A percentile compares a stretch with the other conserved stretches of the same genome.
These are phyloP conservation scores for Gossypium longicalyx DNA, from an alignment of 345 rosid genomes.

Conservation along the genomic window DNA sequence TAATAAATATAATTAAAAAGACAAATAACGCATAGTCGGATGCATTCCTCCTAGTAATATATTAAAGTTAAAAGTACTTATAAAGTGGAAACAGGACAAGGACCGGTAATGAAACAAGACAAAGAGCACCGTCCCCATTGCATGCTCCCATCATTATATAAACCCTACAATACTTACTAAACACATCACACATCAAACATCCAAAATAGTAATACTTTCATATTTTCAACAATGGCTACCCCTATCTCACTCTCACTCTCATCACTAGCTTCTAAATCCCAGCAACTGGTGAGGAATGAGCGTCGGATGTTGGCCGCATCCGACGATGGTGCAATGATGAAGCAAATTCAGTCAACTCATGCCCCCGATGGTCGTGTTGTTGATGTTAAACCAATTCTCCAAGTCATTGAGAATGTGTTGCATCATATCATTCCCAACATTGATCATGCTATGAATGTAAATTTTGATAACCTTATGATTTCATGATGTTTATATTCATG, in stretches of 20 bases:
- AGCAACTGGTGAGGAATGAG: conserved; percentile 2
- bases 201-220: not conserved
- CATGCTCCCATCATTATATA: conserved; percentile 15
- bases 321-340: conserved; percentile 35
- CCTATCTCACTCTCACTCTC: not conserved
- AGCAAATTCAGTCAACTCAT: conserved; percentile 41
- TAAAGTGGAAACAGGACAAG: too few species aligned
- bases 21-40: too few species aligned
- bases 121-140: too few species aligned
- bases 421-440: conserved; percentile 30
- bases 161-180: not conserved
- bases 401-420: conserved; percentile 31
- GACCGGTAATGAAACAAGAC: too few species aligned
- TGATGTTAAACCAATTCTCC: conserved; percentile 22
- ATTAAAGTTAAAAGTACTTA: too few species aligned
- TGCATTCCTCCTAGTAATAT: too few species aligned
- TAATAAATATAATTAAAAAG: too few species aligned
- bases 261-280: conserved; percentile 1
- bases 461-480: too few species aligned
- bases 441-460: conserved; percentile 27
- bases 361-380: conserved; percentile 30
- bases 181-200: too few species aligned
- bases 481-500: not conserved
- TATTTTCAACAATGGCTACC: not conserved
- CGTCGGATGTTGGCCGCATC: conserved; percentile 15